Conservation (phyloP, 805 yeast species). For the Metschnikowia kunwiensis region DNA sequence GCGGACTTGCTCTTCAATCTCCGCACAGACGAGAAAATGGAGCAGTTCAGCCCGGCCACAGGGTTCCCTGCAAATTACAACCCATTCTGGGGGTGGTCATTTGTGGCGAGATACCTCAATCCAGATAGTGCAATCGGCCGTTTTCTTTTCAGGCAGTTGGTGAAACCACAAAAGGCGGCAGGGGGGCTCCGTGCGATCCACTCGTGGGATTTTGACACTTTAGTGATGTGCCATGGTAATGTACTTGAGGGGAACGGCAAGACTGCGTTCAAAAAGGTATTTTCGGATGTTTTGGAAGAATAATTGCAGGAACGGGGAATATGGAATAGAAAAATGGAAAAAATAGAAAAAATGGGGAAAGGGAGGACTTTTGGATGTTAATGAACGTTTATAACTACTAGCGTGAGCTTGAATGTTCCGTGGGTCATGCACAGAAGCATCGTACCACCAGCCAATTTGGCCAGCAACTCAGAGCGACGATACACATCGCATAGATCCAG, state of each 20-base stretch:
- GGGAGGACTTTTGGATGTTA: background rate
- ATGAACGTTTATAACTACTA: too few species aligned
- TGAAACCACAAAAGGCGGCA: constrained; percentile 15
- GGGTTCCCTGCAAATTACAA: constrained; percentile 44
- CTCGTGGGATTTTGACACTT: constrained; percentile 25
- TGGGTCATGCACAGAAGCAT: too few species aligned
- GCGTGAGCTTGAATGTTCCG: too few species aligned
- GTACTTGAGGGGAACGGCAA: constrained; percentile 16
- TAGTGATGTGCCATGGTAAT: constrained; percentile 27
- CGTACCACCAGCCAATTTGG: too few species aligned
- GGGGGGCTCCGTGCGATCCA: constrained; percentile 21
- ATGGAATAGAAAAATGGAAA: background rate
- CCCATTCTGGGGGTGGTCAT: constrained; percentile 47
- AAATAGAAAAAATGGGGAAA: background rate
- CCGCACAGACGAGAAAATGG: constrained; percentile 37
- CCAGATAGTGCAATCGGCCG: constrained; percentile 40
- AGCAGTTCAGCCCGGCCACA: constrained; percentile 41
- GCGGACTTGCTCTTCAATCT: constrained; percentile 64
- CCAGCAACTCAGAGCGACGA: too few species aligned
- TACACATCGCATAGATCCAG: too few species aligned
- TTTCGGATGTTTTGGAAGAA: constrained; percentile 4
- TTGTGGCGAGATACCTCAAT: constrained; percentile 37
- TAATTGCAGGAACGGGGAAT: background rate
- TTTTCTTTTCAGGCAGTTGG: constrained; percentile 22
- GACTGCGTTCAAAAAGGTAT: constrained; percentile 17